A percentile compares a stretch with the other conserved stretches of the same genome.
Evolutionary conservation across 106 monocot species (phyloP).

Genomic region (Gastrodia elata): DNA sequence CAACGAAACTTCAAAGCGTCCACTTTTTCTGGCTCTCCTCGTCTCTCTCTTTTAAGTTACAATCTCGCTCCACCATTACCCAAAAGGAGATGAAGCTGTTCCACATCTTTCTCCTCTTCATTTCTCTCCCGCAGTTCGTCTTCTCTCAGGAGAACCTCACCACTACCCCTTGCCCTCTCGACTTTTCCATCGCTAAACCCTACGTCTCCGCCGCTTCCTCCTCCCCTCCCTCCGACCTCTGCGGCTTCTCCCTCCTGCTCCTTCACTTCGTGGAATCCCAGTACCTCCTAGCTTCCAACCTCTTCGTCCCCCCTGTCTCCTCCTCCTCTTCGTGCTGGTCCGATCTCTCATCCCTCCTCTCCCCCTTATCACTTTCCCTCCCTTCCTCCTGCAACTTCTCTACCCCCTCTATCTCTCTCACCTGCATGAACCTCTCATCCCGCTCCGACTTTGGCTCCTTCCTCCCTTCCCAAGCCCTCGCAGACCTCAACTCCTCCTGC

Average conservation of each 20-base stretch:
- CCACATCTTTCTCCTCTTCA: neutral
- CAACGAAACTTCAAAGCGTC: no score
- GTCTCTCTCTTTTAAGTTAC: neutral
- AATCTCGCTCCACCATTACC: neutral
- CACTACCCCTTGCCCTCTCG: conserved; percentile 38
- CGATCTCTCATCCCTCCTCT: conserved; percentile 10
- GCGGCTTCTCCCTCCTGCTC: conserved; percentile 30
- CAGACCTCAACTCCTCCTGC: conserved; percentile 33
- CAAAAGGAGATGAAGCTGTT: neutral
- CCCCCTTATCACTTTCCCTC: conserved; percentile 22
- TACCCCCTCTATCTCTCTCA: conserved; percentile 32
- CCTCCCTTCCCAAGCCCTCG: conserved; percentile 23
- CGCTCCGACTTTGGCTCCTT: conserved; percentile 32
- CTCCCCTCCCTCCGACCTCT: conserved; percentile 20
- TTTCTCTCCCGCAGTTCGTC: neutral
- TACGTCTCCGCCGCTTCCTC: conserved; percentile 18
- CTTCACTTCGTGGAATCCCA: conserved; percentile 52
- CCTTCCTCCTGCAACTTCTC: conserved; percentile 47
- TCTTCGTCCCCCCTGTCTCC: conserved; percentile 54
- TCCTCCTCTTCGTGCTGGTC: conserved; percentile 18
- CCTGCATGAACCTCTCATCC: conserved; percentile 75
- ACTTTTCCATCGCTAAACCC: conserved; percentile 50
- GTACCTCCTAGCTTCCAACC: conserved; percentile 35
- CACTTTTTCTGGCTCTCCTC: neutral
- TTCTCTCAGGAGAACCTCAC: neutral